A percentile compares a stretch with the other conserved stretches of the same genome.
phyloP scores from a whole-genome alignment of 2,329 filamentous ascomycete species.

The Sporothrix dimorphospora region DNA sequence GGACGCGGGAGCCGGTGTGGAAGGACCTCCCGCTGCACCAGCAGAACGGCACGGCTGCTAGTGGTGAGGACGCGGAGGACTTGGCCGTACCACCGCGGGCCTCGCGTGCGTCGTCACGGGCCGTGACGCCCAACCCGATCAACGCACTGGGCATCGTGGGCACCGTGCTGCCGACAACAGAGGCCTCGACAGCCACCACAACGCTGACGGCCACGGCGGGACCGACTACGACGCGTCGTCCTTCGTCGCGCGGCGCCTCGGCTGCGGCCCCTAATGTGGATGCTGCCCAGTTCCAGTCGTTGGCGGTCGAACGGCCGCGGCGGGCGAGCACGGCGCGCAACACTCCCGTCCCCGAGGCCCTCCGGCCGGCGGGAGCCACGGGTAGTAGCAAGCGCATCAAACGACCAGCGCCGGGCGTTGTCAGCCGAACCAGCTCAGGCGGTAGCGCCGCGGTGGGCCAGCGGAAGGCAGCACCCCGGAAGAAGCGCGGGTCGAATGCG shows the following conservation, averaged over 20 bases:
- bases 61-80: neutral
- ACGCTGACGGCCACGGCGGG: neutral
- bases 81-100: neutral
- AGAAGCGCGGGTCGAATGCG: constrained; percentile 54
- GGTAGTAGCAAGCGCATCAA: constrained; percentile 60
- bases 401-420: constrained; percentile 71
- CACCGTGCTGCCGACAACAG: constrained; percentile 11
- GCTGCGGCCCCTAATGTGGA: constrained; percentile 50
- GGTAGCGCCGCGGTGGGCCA: constrained; percentile 70
- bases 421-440: constrained; percentile 64
- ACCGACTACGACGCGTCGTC: constrained; percentile 27
- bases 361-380: constrained; percentile 40
- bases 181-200: neutral
- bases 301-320: constrained; percentile 57
- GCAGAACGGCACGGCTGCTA: constrained; percentile 25
- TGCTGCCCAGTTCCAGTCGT: constrained; percentile 36
- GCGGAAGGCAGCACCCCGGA: constrained; percentile 69
- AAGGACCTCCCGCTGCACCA: constrained; percentile 34
- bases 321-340: constrained; percentile 61
- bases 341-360: constrained; percentile 56
- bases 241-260: constrained; percentile 37
- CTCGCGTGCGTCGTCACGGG: constrained; percentile 30
- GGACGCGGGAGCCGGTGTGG: constrained; percentile 39
- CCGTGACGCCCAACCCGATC: constrained; percentile 20
- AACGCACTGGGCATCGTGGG: neutral